phyloP scores from a whole-genome alignment of 306 rosid species.

The Psophocarpus tetragonolobus region DNA sequence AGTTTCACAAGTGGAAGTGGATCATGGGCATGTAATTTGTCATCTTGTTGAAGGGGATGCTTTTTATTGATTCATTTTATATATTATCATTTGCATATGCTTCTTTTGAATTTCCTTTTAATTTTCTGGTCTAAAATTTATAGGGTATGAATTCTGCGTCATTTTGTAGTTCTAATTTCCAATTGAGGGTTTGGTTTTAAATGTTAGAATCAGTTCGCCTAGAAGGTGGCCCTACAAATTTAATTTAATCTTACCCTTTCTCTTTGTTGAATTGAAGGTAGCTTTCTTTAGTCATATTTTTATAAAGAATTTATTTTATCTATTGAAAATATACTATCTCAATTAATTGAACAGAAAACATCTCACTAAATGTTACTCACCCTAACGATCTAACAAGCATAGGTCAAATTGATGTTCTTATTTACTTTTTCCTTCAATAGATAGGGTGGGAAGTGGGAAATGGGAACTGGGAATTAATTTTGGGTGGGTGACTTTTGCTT shows the following conservation, averaged over 20 bases:
- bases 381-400: constrained; percentile 4
- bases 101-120: not conserved
- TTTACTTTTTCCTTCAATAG: not conserved
- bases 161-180: not conserved
- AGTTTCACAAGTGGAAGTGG: constrained; percentile 18
- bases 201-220: not conserved
- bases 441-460: constrained; percentile 1
- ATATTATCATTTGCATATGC: not conserved
- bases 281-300: not conserved
- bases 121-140: not conserved
- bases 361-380: not conserved
- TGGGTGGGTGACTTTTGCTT: constrained; percentile 4
- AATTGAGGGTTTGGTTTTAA: not conserved
- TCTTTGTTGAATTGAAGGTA: not conserved
- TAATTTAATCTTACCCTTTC: not conserved
- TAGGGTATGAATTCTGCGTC: not conserved
- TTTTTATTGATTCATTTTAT: not conserved
- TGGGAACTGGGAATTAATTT: constrained; percentile 25
- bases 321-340: not conserved
- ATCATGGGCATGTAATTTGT: constrained; percentile 33
- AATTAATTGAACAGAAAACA: not conserved
- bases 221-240: not conserved
- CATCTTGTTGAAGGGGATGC: constrained; percentile 3
- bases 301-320: not conserved
- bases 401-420: constrained; percentile 10